phyloP scores from a whole-genome alignment of 495 filamentous ascomycete species.

The Thermochaetoides thermophila region DNA sequence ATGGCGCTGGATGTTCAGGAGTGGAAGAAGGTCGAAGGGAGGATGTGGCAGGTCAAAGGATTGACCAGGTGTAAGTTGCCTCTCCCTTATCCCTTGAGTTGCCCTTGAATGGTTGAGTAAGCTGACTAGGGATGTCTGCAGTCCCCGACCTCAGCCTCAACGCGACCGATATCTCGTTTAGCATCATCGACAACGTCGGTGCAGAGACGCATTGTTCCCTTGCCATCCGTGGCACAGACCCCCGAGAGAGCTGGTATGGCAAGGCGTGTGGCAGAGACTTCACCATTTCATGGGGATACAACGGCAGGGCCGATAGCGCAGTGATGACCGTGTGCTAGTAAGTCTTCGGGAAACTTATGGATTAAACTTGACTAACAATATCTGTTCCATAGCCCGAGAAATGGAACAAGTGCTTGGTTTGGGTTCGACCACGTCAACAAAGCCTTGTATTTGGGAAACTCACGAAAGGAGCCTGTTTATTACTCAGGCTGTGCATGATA shows the following conservation, averaged over 20 bases:
- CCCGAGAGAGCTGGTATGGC: constrained; percentile 3
- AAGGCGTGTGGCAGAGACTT: constrained; percentile 2
- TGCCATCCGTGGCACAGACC: not conserved
- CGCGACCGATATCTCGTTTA: not conserved
- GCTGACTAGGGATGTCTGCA: too few relatives aligned
- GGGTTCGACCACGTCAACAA: constrained; percentile 6
- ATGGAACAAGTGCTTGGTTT: constrained; percentile 7
- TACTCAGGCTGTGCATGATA: constrained; percentile 3
- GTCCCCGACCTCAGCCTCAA: not conserved
- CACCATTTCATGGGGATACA: constrained; percentile 15
- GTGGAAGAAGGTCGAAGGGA: not conserved
- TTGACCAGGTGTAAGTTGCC: constrained; percentile 1
- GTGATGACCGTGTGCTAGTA: constrained; percentile 17
- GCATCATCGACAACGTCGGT: not conserved
- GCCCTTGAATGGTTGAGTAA: too few relatives aligned
- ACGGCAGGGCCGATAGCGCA: constrained; percentile 5
- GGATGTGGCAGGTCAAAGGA: constrained; percentile 6
- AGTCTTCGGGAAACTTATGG: too few relatives aligned
- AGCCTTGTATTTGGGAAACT: constrained; percentile 2
- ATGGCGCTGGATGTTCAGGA: too few relatives aligned
- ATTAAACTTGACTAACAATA: too few relatives aligned
- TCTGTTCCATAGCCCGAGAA: not conserved
- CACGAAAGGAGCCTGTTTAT: constrained; percentile 3
- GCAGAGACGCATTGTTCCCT: not conserved
- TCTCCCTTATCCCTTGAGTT: not conserved